These are phyloP conservation scores for Aspergillus bombycis DNA, from an alignment of 2,329 filamentous ascomycete genomes.

Conservation along the genomic window DNA sequence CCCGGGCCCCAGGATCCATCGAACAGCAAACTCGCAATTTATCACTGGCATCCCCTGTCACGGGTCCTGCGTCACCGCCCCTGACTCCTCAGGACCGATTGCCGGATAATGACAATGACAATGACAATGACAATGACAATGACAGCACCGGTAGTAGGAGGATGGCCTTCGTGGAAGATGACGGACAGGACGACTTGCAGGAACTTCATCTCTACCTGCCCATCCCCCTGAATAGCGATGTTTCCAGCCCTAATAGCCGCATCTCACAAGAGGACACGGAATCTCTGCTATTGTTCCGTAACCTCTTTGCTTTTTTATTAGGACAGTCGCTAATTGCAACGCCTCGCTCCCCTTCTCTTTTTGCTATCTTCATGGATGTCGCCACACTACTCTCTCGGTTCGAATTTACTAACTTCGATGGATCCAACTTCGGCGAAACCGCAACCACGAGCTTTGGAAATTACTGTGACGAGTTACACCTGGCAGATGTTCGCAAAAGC, in stretches of 20 bases:
- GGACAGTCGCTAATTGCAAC: slow-evolving; percentile 65
- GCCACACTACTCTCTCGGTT: slow-evolving; percentile 60
- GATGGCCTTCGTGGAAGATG: slow-evolving; percentile 51
- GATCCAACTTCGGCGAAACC: slow-evolving; percentile 66
- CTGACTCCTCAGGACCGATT: slow-evolving; percentile 35
- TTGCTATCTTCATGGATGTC: slow-evolving; percentile 65
- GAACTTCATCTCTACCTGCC: slow-evolving; percentile 62
- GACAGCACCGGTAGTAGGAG: slow-evolving; percentile 52
- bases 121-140: slow-evolving; percentile 43
- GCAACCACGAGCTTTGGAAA: slow-evolving; percentile 54
- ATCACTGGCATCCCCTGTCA: slow-evolving; percentile 33
- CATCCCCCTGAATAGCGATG: slow-evolving; percentile 58
- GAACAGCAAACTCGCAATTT: slow-evolving; percentile 35
- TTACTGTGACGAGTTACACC: slow-evolving; percentile 74
- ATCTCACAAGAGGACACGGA: slow-evolving; percentile 56
- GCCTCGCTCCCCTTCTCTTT: slow-evolving; percentile 56
- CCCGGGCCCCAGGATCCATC: slow-evolving; percentile 45
- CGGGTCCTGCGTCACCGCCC: slow-evolving; percentile 31
- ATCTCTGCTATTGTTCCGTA: slow-evolving; percentile 61
- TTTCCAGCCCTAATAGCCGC: slow-evolving; percentile 37
- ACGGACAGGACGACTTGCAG: slow-evolving; percentile 45
- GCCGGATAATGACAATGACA: too few relatives aligned
- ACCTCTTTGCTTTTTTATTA: slow-evolving; percentile 66
- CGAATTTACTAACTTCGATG: slow-evolving; percentile 64
- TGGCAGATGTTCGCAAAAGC: slow-evolving; percentile 80